Evolutionary conservation across 768 basidiomycete genomes (phyloP).

Genomic region (Paxillus ammoniavirescens): DNA sequence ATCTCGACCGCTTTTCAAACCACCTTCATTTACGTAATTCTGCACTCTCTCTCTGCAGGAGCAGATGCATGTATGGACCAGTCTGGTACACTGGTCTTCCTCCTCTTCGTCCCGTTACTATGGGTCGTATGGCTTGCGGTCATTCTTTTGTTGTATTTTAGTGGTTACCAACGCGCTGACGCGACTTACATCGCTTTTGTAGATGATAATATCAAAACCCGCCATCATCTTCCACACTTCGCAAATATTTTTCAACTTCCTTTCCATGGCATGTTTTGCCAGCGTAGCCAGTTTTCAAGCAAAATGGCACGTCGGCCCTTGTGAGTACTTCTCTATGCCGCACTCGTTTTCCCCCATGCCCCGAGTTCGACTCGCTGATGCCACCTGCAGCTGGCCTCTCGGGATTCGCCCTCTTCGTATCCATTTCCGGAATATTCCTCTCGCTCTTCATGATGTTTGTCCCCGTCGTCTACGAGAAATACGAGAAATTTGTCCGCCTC

Average conservation of each 20-base stretch:
- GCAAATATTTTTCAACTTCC: conserved; percentile 91
- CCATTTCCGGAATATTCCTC: conserved; percentile 69
- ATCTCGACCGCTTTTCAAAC: conserved; percentile 14
- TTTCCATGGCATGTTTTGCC: conserved; percentile 89
- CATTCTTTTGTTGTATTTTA: conserved; percentile 18
- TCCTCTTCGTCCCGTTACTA: conserved; percentile 63
- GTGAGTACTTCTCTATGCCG: conserved; percentile 46
- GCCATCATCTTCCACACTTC: conserved; percentile 72
- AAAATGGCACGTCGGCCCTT: conserved; percentile 80
- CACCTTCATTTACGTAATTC: conserved; percentile 31
- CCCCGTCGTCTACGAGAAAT: conserved; percentile 82
- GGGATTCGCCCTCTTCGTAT: conserved; percentile 82
- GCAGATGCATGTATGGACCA: conserved; percentile 37
- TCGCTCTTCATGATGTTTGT: conserved; percentile 72
- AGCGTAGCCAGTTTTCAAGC: conserved; percentile 88
- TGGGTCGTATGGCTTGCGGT: conserved; percentile 75
- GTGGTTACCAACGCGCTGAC: conserved; percentile 12
- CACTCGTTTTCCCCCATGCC: neutral
- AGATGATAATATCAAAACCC: conserved; percentile 90
- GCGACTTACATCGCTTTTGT: conserved; percentile 11
- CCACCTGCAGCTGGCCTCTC: conserved; percentile 69
- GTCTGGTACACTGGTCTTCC: conserved; percentile 53
- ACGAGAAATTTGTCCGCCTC: conserved; percentile 73
- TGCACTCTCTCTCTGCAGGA: conserved; percentile 21
- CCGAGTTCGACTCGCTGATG: conserved; percentile 13